Evolutionary conservation across 495 filamentous ascomycete species (phyloP).

Genomic region (Astrothelium macrocarpum): DNA sequence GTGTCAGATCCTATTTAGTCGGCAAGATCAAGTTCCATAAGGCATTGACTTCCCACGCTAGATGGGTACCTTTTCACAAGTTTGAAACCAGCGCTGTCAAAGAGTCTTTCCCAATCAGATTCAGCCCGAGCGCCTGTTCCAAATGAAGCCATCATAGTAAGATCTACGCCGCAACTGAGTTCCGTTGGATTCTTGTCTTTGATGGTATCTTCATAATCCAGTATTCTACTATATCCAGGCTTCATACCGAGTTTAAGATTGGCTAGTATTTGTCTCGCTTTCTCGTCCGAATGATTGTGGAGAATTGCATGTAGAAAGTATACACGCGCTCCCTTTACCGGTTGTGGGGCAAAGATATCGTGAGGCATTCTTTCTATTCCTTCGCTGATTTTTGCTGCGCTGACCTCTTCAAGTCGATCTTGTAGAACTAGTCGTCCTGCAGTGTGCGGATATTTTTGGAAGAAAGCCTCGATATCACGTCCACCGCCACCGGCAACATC

Average conservation of each 20-base stretch:
- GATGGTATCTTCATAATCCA: constrained; percentile 17
- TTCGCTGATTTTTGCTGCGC: not conserved
- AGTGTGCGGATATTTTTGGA: constrained; percentile 4
- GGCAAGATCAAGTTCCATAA: not conserved
- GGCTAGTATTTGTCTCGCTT: constrained; percentile 2
- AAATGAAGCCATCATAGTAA: constrained; percentile 35
- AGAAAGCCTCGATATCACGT: constrained; percentile 6
- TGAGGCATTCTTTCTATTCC: constrained; percentile 10
- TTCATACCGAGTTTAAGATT: constrained; percentile 8
- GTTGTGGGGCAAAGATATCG: constrained; percentile 15
- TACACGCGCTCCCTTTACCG: constrained; percentile 11
- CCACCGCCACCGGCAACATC: constrained; percentile 14
- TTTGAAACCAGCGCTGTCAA: not conserved
- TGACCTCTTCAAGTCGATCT: constrained; percentile 10
- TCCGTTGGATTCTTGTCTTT: constrained; percentile 19
- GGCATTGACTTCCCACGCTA: not conserved
- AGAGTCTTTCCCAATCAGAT: not conserved
- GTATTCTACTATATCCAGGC: constrained; percentile 13
- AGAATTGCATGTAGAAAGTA: constrained; percentile 20
- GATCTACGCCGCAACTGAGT: constrained; percentile 35
- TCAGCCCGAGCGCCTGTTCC: constrained; percentile 14
- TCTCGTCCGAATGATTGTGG: constrained; percentile 14
- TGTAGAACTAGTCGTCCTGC: constrained; percentile 9
- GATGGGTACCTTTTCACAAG: not conserved
- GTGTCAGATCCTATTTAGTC: not conserved